Percentiles rank a stretch among this genome's conserved stretches.
These are phyloP conservation scores for Rhodamnia argentea DNA, from an alignment of 345 rosid species.

Conservation along the genomic window DNA sequence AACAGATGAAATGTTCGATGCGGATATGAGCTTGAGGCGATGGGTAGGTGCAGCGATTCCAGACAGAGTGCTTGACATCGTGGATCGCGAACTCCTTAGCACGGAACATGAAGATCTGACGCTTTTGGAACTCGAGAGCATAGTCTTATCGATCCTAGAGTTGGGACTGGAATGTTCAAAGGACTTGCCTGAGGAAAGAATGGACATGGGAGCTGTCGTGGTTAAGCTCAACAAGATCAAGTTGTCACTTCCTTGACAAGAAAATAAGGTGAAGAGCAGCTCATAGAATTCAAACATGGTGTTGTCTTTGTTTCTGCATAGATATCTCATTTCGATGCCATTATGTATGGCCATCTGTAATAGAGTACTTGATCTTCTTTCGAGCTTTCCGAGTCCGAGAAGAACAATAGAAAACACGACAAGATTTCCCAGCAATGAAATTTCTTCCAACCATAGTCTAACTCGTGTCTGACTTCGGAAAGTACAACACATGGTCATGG, in stretches of 20 bases:
- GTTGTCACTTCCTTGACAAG: background rate
- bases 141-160: background rate
- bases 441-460: no score
- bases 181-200: background rate
- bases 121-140: background rate
- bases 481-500: no score
- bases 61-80: background rate
- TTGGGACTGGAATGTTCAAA: background rate
- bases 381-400: no score
- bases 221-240: background rate
- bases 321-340: no score
- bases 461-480: no score
- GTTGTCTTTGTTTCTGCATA: no score
- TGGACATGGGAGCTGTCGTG: background rate
- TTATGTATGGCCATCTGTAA: no score
- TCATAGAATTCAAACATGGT: no score
- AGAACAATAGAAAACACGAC: no score
- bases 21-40: background rate
- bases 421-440: no score
- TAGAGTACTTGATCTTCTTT: no score
- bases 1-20: background rate
- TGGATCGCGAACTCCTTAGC: background rate
- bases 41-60: background rate
- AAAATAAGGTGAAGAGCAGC: background rate
- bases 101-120: background rate